Conservation (phyloP, 2,329 filamentous ascomycete species). For the Xylariaceae sp. region DNA sequence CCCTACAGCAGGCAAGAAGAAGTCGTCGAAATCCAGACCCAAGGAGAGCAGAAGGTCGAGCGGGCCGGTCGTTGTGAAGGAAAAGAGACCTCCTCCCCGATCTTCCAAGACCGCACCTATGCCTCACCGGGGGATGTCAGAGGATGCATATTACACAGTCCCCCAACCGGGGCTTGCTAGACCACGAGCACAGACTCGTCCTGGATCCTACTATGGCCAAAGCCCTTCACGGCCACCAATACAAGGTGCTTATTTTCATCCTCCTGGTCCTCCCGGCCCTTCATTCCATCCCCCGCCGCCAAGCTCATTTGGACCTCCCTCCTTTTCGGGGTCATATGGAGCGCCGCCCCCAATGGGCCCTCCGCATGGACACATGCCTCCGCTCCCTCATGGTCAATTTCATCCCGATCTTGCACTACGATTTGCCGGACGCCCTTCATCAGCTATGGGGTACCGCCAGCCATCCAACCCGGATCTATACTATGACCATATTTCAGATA, state of each 20-base stretch:
- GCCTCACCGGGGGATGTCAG: constrained; percentile 34
- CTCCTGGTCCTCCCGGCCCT: constrained; percentile 36
- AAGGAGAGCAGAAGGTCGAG: constrained; percentile 32
- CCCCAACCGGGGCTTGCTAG: constrained; percentile 34
- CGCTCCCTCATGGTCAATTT: constrained; percentile 19
- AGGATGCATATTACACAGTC: constrained; percentile 41
- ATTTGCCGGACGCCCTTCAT: constrained; percentile 34
- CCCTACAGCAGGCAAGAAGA: constrained; percentile 21
- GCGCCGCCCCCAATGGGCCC: constrained; percentile 4
- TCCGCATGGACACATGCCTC: constrained; percentile 17
- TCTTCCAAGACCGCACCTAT: constrained; percentile 38
- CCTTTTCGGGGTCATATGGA: constrained; percentile 16
- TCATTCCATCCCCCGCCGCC: constrained; percentile 34
- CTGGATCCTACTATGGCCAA: constrained; percentile 37
- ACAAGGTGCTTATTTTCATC: constrained; percentile 19
- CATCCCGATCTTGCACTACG: constrained; percentile 24
- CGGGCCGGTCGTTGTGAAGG: constrained; percentile 19
- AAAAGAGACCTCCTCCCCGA: constrained; percentile 33
- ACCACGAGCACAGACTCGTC: constrained; percentile 41
- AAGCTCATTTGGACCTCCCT: constrained; percentile 24
- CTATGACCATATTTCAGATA: constrained; percentile 39
- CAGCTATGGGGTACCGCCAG: constrained; percentile 40
- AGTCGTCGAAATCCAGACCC: constrained; percentile 24
- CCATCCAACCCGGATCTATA: constrained; percentile 38
- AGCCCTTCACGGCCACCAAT: constrained; percentile 15